phyloP scores from a whole-genome alignment of 2,329 filamentous ascomycete species.

The Alternaria sp. region DNA sequence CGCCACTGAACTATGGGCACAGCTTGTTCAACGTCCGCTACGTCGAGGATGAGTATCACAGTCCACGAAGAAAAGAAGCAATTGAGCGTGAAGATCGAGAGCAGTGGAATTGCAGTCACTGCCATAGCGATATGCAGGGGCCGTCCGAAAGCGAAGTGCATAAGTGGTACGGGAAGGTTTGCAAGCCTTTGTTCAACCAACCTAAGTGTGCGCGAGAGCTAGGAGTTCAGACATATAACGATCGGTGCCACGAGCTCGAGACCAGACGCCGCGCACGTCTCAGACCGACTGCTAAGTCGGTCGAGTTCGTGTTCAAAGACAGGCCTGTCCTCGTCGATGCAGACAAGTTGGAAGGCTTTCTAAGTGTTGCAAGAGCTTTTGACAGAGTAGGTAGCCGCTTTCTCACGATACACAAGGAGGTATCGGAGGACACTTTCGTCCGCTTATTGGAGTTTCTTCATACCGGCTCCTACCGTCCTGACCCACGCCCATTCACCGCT shows the following conservation, averaged over 20 bases:
- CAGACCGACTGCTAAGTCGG: conserved; percentile 42
- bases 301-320: conserved; percentile 50
- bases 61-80: not conserved
- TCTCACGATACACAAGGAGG: conserved; percentile 43
- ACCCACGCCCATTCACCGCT: conserved; percentile 15
- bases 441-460: conserved; percentile 46
- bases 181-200: conserved; percentile 39
- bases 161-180: conserved; percentile 44
- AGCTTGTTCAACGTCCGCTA: conserved; percentile 5
- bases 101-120: conserved; percentile 37
- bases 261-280: conserved; percentile 38
- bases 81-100: conserved; percentile 14
- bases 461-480: conserved; percentile 34
- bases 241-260: conserved; percentile 37
- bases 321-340: conserved; percentile 44
- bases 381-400: conserved; percentile 34
- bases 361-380: conserved; percentile 42
- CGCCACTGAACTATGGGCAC: conserved; percentile 46
- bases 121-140: conserved; percentile 26
- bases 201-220: conserved; percentile 23
- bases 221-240: conserved; percentile 43
- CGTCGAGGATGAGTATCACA: conserved; percentile 24
- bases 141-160: conserved; percentile 37
- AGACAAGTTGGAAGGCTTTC: conserved; percentile 38
- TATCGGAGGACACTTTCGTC: conserved; percentile 38